Percentiles rank a stretch among this genome's conserved stretches.
These are phyloP conservation scores for Dioscorea alata DNA, from an alignment of 106 monocot genomes.

Conservation along the genomic window DNA sequence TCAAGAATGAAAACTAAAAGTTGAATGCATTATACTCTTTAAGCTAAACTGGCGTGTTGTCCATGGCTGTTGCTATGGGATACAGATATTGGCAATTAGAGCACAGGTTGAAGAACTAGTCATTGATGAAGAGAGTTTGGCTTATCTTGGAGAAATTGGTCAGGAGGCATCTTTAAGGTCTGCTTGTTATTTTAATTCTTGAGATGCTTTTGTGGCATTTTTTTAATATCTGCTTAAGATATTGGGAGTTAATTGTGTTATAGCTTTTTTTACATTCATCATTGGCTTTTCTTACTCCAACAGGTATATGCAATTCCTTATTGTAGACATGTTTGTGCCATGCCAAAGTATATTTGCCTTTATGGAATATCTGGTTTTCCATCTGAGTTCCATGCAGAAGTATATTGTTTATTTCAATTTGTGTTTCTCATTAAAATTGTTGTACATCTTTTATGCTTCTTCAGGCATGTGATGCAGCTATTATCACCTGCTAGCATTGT, in stretches of 20 bases:
- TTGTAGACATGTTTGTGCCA: too few relatives aligned
- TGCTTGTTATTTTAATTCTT: not conserved
- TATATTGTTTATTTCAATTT: too few relatives aligned
- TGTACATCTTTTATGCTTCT: not conserved
- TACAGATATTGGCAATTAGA: slow-evolving; percentile 88
- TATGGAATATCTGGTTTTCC: too few relatives aligned
- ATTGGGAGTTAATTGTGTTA: too few relatives aligned
- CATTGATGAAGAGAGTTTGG: slow-evolving; percentile 95
- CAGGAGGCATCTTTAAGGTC: slow-evolving; percentile 87
- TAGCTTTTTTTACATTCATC: too few relatives aligned
- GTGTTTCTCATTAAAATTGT: not conserved
- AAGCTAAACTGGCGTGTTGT: not conserved
- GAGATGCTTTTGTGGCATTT: slow-evolving; percentile 2
- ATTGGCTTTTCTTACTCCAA: too few relatives aligned
- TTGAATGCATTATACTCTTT: not conserved
- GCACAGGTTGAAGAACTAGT: slow-evolving; percentile 88
- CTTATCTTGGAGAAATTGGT: slow-evolving; percentile 94
- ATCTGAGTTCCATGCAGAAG: too few relatives aligned
- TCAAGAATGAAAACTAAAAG: not conserved
- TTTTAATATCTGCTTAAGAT: not conserved
- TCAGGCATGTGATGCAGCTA: slow-evolving; percentile 88
- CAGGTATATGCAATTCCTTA: too few relatives aligned
- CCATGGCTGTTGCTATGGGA: not conserved
- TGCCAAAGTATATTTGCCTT: too few relatives aligned
- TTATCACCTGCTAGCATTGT: slow-evolving; percentile 81